These are phyloP conservation scores for Neurospora sp. DNA, from an alignment of 495 filamentous ascomycete genomes.

Conservation along the genomic window DNA sequence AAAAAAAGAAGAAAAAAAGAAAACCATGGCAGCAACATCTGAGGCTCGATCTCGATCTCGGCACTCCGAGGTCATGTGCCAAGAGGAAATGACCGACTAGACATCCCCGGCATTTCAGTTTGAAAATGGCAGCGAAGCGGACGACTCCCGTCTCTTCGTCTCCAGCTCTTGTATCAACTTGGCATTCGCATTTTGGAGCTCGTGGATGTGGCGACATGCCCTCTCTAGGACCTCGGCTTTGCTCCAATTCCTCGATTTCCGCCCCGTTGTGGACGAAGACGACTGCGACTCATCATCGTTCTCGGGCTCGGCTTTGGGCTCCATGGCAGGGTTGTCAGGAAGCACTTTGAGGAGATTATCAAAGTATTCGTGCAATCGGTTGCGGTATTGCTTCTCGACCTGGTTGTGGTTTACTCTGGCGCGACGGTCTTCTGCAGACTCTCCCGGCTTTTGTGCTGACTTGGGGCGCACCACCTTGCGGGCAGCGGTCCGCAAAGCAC, in stretches of 20 bases:
- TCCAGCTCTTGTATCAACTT: not conserved
- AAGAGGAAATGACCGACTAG: not conserved
- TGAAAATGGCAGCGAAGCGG: not conserved
- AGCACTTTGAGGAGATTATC: conserved; percentile 17
- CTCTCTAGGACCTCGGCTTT: conserved; percentile 23
- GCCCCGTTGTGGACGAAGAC: not conserved
- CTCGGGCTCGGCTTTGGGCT: not conserved
- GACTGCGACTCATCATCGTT: not conserved
- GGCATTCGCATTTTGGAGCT: not conserved
- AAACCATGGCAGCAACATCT: not conserved
- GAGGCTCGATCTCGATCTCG: not conserved
- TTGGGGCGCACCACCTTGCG: not conserved
- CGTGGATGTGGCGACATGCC: conserved; percentile 12
- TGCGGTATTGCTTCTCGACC: conserved; percentile 24
- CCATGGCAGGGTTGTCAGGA: conserved; percentile 4
- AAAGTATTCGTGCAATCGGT: conserved; percentile 20
- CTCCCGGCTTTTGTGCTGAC: conserved; percentile 5
- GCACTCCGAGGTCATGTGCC: not conserved
- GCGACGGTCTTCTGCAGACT: conserved; percentile 14
- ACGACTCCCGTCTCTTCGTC: not conserved
- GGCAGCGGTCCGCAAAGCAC: conserved; percentile 7
- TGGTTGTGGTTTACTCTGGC: conserved; percentile 20
- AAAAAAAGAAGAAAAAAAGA: not conserved
- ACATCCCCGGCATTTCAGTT: not conserved
- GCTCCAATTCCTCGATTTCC: conserved; percentile 7